Conservation (phyloP, 2,329 filamentous ascomycete genomes). For the Stemphylium vesicarium region DNA sequence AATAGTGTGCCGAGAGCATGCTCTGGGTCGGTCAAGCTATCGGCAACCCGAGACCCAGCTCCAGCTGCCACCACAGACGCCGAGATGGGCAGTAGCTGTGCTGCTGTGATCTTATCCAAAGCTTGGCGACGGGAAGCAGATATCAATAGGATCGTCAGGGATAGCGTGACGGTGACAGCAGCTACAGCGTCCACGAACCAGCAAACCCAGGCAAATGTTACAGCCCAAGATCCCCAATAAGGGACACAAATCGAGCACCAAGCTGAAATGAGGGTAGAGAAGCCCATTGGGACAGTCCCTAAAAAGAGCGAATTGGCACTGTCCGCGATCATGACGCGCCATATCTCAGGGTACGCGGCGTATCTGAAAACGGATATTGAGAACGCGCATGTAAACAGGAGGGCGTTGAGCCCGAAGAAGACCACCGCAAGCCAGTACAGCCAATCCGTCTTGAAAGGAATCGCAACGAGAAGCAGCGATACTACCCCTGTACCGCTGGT, state of each 20-base stretch:
- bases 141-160: constrained; percentile 62
- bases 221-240: constrained; percentile 66
- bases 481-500: constrained; percentile 72
- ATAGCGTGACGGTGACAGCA: constrained; percentile 51
- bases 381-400: constrained; percentile 63
- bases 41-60: constrained; percentile 68
- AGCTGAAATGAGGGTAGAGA: constrained; percentile 72
- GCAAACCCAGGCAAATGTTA: constrained; percentile 54
- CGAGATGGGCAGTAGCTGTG: constrained; percentile 70
- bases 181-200: constrained; percentile 59
- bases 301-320: constrained; percentile 72
- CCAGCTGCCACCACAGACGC: constrained; percentile 70
- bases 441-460: constrained; percentile 66
- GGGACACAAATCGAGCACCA: constrained; percentile 65
- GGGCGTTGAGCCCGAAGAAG: constrained; percentile 66
- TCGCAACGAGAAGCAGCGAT: constrained; percentile 65
- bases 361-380: constrained; percentile 66
- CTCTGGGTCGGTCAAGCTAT: constrained; percentile 61
- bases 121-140: constrained; percentile 46
- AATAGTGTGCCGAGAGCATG: constrained; percentile 68
- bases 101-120: constrained; percentile 63
- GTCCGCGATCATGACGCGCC: constrained; percentile 68
- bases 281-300: constrained; percentile 70
- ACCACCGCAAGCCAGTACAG: constrained; percentile 65
- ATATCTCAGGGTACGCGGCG: constrained; percentile 69